Percentiles rank a stretch among this genome's conserved stretches.
Conservation (phyloP, 129 eudicot species). For the Glebionis coronaria region DNA sequence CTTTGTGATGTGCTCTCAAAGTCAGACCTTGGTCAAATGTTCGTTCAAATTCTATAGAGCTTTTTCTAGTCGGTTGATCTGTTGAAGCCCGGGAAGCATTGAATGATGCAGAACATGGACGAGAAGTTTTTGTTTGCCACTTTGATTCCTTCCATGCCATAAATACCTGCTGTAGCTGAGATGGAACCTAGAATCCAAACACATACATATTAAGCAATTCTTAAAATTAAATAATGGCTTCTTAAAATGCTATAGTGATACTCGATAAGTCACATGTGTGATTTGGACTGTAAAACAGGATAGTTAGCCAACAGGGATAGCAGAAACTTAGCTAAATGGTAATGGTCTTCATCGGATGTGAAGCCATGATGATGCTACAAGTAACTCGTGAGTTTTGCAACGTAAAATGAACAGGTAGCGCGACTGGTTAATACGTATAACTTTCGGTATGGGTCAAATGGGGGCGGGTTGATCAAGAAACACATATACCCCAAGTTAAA, state of each 20-base stretch:
- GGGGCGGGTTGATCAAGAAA: too few relatives aligned
- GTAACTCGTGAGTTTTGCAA: too few relatives aligned
- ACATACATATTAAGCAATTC: neutral
- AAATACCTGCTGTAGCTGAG: conserved; percentile 41
- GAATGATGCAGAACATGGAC: neutral
- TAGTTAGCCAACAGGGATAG: neutral
- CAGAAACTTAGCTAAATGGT: neutral
- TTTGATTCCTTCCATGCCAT: conserved; percentile 42
- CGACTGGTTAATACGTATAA: too few relatives aligned
- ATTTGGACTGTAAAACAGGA: too few relatives aligned
- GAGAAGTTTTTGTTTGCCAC: conserved; percentile 15
- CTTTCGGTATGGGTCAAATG: too few relatives aligned
- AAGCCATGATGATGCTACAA: too few relatives aligned
- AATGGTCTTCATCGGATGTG: too few relatives aligned
- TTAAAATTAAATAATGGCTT: neutral
- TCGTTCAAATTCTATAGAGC: conserved; percentile 30
- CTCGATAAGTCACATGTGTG: too few relatives aligned
- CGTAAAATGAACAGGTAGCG: too few relatives aligned
- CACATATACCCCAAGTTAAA: too few relatives aligned
- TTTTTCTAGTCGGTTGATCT: conserved; percentile 14
- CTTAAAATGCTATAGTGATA: too few relatives aligned
- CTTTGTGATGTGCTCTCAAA: conserved; percentile 33
- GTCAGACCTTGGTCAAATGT: conserved; percentile 30
- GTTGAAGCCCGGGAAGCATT: neutral
- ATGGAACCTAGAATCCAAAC: conserved; percentile 48